Percentiles rank a stretch among this genome's conserved stretches.
Evolutionary conservation across 306 rosid genomes (phyloP).

Genomic region (Vachellia collinsii): DNA sequence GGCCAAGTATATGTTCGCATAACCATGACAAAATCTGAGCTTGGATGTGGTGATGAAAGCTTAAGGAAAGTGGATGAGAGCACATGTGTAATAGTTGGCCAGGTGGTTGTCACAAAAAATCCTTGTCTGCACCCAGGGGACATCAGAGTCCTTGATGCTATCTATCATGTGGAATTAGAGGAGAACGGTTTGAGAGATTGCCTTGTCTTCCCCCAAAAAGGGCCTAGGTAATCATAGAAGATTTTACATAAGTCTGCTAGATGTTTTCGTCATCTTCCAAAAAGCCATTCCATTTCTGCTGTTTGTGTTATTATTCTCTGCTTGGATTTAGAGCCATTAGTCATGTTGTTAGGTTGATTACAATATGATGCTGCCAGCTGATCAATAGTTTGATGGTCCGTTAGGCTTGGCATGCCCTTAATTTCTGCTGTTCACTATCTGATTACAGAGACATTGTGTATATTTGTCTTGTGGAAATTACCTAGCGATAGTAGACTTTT

Average conservation of each 20-base stretch:
- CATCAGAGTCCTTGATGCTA: slow-evolving; percentile 56
- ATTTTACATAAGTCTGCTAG: slow-evolving; percentile 1
- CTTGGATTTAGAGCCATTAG: background rate
- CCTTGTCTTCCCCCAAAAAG: slow-evolving; percentile 82
- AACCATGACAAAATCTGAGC: slow-evolving; percentile 63
- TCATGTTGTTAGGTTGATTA: slow-evolving; percentile 13
- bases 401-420: background rate
- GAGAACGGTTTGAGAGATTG: slow-evolving; percentile 66
- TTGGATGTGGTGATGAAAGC: slow-evolving; percentile 51
- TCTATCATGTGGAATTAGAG: slow-evolving; percentile 63
- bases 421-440: background rate
- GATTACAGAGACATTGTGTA: background rate
- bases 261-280: slow-evolving; percentile 3
- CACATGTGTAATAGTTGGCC: slow-evolving; percentile 66
- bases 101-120: slow-evolving; percentile 83
- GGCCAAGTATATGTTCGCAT: slow-evolving; percentile 81
- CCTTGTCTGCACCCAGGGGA: slow-evolving; percentile 93
- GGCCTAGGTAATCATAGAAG: slow-evolving; percentile 62
- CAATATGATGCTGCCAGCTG: slow-evolving; percentile 7
- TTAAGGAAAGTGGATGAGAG: slow-evolving; percentile 57
- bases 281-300: background rate
- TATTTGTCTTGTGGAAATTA: background rate
- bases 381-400: slow-evolving; percentile 5
- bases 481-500: background rate
- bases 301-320: background rate